Base-by-base conservation (phyloP, 495 filamentous ascomycete genomes). In the Aspergillus hancockii region DNA sequence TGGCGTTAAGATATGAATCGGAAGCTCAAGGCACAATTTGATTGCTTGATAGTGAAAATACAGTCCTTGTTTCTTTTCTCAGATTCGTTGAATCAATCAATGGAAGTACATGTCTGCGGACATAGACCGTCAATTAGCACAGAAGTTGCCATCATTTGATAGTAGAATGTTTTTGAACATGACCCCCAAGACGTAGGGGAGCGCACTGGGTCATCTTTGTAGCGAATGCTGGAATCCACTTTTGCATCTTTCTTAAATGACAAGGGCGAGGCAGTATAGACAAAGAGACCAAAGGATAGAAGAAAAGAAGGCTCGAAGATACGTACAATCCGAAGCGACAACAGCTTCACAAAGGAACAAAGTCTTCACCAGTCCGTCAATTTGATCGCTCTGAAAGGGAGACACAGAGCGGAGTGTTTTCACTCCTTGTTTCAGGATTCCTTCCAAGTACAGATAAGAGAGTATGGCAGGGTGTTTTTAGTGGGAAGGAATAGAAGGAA, bases 311-410 rank as follows among this genome's bases (percentile, higher is more conserved):
- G 63, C 69, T 57, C 54, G 60, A 69, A 55, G 36, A 78, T 79
- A 80, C 77, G 76, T 80, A 80, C 77, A 80, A 75, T 76, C 67
- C 67, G 69, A 71, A 72, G 64, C 66, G 54, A 60, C 69, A 49
- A 59, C 64, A 51, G 57, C 70, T 63, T 61, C 57, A 62, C 65
- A 55, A 52, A 58, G 52, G 40, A 69, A 70, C 61, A 71, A 67
- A 65, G 60, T 58, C 51, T 57, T 62, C 57, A 58, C 58, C 57
- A 63, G 49, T 57, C 64, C 61, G 58, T 59, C 41, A 59, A 60
- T 38, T 34, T 45, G 55, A 52, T 34, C 53, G 52, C 43, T 49
- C 51, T 62, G 58, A 18, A 54, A 59, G 23, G 58, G 57, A 60
- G 51, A 63, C 55, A 50, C 55, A 60, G 62, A 55, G 64, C 58